Conservation (phyloP, 2,329 filamentous ascomycete species). For the Aspergillus pseudoviridinutans region DNA sequence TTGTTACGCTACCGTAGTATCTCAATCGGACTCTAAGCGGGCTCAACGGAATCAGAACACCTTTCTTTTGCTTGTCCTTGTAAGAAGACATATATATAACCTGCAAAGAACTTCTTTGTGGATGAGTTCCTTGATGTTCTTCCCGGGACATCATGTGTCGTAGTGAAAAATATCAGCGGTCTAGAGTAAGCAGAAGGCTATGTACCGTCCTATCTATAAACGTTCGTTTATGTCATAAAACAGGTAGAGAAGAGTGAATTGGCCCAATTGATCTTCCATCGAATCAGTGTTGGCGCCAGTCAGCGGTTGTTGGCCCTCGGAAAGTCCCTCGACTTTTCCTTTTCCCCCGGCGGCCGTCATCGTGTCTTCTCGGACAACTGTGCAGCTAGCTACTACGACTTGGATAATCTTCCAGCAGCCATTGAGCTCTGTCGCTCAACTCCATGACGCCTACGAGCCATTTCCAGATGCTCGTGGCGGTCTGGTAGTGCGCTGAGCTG, state of each 20-base stretch:
- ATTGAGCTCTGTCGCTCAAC: conserved; percentile 15
- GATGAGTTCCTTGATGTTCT: too few relatives aligned
- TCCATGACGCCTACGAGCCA: conserved; percentile 19
- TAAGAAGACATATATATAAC: not conserved
- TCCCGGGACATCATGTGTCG: too few relatives aligned
- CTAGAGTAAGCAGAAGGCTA: not conserved
- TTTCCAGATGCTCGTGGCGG: conserved; percentile 17
- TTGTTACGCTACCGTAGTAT: not conserved
- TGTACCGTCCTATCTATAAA: not conserved
- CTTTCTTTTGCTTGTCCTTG: not conserved
- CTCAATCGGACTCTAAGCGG: not conserved
- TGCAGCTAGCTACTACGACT: not conserved
- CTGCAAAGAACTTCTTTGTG: not conserved
- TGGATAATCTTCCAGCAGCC: conserved; percentile 6
- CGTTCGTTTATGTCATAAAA: not conserved
- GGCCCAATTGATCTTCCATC: not conserved
- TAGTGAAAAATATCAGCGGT: not conserved
- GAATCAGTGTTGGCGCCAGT: not conserved
- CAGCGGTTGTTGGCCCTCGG: not conserved
- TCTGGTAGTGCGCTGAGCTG: conserved; percentile 12
- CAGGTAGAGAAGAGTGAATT: not conserved
- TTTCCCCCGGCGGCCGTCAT: conserved; percentile 1
- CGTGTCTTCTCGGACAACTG: not conserved
- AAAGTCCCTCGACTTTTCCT: not conserved
- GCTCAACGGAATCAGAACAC: not conserved